These are phyloP conservation scores for Tylopilus vinaceipallidus DNA, from an alignment of 768 basidiomycete genomes.

Conservation along the genomic window DNA sequence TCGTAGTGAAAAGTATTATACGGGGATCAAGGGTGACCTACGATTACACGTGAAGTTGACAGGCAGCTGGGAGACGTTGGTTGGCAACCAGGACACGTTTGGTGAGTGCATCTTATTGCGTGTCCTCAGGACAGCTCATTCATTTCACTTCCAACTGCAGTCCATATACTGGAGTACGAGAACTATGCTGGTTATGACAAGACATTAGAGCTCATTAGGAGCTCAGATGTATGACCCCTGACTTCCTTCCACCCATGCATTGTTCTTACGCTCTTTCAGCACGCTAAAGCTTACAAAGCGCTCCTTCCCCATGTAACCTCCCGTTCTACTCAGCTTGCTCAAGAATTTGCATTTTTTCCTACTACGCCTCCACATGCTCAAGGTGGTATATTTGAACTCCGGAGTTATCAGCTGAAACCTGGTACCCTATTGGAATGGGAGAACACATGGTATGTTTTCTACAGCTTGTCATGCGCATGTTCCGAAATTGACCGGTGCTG, in stretches of 20 bases:
- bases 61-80: constrained; percentile 89
- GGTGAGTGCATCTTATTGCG: constrained; percentile 43
- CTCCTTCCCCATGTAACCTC: constrained; percentile 76
- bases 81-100: constrained; percentile 90
- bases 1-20: constrained; percentile 78
- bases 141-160: constrained; percentile 24
- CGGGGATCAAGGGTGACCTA: constrained; percentile 70
- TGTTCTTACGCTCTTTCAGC: constrained; percentile 37
- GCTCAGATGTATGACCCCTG: constrained; percentile 55
- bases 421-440: constrained; percentile 96
- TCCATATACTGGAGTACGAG: constrained; percentile 89
- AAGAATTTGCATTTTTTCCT: constrained; percentile 95
- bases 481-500: constrained; percentile 6
- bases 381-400: constrained; percentile 92
- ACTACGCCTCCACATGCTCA: constrained; percentile 82
- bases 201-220: constrained; percentile 58
- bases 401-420: constrained; percentile 84
- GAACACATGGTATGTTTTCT: constrained; percentile 65
- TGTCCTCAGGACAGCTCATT: not conserved
- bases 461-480: not conserved
- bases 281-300: constrained; percentile 62
- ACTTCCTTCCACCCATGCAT: not conserved
- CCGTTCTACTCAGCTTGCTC: constrained; percentile 75
- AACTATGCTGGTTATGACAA: constrained; percentile 89
- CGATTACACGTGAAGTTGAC: constrained; percentile 82